Evolutionary conservation across 805 yeast genomes (phyloP), one percentile per base, ranked within the genome.

Genomic region (Nakazawaea pomicola): DNA sequence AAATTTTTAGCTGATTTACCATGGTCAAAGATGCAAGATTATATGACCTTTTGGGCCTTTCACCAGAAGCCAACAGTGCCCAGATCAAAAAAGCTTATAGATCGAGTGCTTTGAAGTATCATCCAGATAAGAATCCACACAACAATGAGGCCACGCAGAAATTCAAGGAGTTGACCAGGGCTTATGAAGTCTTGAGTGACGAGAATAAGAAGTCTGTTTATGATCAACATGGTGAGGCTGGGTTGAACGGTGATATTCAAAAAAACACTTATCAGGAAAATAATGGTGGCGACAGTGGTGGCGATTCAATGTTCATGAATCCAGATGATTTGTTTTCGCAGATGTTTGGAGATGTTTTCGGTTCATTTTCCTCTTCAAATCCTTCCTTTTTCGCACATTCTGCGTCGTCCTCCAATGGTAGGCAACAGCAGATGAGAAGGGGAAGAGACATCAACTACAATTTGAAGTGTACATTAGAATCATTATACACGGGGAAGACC

Each of bases 21-120:
- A 83, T 84, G 93, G 89, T 73, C 27, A 80, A 72, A 50, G 93
- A 85, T 44, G 72, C 88, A 19, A 68, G 68, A 49, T 68, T 74
- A 43, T 83, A 83, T 62, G 88, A 82, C 48, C 59, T 67, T 21
- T 66, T 84, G 50, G 83, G 80, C 37, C 70, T 75, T 2, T 45
- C 66, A 17, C 66, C 72, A 7, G 56, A 61, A 14, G 78, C 81
- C 4, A 52, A 66, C 4, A 71, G 63, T 18, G 49, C 52, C 12
- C 78, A 72, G 52, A 71, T 76, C 51, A 76, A 73, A 53, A 74
- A 72, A 53, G 79, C 78, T 2, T 76, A 74, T 57, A 64, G 79
- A 56, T 58, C 64, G 37, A 58, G 70, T 38, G 78, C 72, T 11
- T 61, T 68, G 50, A 68, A 64, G 47, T 66, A 67, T 51, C 72